A percentile compares a stretch with the other conserved stretches of the same genome.
These are phyloP conservation scores for Vicia sativa DNA, from an alignment of 306 rosid genomes.

Conservation along the genomic window DNA sequence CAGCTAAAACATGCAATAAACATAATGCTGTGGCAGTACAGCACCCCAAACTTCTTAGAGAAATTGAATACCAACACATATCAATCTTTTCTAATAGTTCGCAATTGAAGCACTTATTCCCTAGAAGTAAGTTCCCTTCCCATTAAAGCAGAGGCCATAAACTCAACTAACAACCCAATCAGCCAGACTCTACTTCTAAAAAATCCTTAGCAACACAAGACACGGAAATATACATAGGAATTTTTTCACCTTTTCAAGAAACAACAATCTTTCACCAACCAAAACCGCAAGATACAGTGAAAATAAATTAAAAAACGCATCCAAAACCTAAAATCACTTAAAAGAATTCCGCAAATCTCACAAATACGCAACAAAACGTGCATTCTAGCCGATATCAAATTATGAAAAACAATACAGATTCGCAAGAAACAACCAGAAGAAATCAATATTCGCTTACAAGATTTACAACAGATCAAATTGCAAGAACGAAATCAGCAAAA, in stretches of 20 bases:
- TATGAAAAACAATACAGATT: slow-evolving; percentile 13
- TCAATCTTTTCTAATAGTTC: slow-evolving; percentile 3
- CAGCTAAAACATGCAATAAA: background rate
- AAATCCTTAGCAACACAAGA: background rate
- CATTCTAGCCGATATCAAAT: background rate
- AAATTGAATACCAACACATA: slow-evolving; percentile 4
- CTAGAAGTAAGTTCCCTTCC: background rate
- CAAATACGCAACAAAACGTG: background rate
- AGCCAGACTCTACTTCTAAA: background rate
- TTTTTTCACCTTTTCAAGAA: background rate
- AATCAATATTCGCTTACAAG: slow-evolving; percentile 2
- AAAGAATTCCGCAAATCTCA: slow-evolving; percentile 30
- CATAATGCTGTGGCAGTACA: background rate
- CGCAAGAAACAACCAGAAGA: background rate
- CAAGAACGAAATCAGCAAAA: slow-evolving; percentile 13
- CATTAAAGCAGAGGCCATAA: background rate
- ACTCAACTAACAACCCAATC: background rate
- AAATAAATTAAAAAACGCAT: background rate
- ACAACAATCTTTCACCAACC: slow-evolving; percentile 33
- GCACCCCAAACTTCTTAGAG: slow-evolving; percentile 20
- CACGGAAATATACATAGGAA: slow-evolving; percentile 1
- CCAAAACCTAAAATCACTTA: slow-evolving; percentile 5
- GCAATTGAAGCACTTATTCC: background rate
- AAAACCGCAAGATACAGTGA: background rate
- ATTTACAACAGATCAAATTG: slow-evolving; percentile 40